Evolutionary conservation across 805 yeast species (phyloP), one percentile per base, ranked within the genome.

Genomic region (Lachancea mirantina): DNA sequence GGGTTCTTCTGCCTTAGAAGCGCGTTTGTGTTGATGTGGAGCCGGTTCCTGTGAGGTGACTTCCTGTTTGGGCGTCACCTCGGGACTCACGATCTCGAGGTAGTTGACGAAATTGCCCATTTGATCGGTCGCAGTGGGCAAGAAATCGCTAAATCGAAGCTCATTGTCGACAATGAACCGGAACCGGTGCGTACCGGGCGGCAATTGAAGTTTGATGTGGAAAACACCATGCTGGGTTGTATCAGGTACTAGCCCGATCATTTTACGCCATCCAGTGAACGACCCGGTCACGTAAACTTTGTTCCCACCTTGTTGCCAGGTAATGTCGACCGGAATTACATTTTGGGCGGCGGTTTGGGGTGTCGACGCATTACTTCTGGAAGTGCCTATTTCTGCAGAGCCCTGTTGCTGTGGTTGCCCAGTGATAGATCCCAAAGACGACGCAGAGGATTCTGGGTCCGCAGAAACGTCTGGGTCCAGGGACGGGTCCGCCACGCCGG

Each of bases 121-220:
- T 42, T 88, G 94, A 59, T 89, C 96, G 0, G 97, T 88, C 5
- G 97, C 97, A 1, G 95, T 87, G n/a, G 95, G 95, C 46, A 88
- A 68, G 45, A 71, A 77, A 57, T 87, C 94, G 23, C 92, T 78
- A 54, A 85, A 84, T 41, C 95, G 65, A 46, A 88, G 74, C 55
- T 89, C 96, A 58, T 88, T 87, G 52, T 88, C 96, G 26, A 88
- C 92, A 37, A 89, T 94, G 54, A 88, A 88, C 50, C 95, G 74
- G 60, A 89, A 84, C 43, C 96, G 68, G 59, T 88, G 96, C 0
- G 95, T 88, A 7, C 96, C 96, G 5, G 82, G 77, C 0, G 95
- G 95, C 28, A 84, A 61, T 24, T 84, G 83, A 30, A 84, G 64
- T 32, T 82, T 79, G 16, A 84, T 80, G 27, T 75, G 66, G 47